Conservation (phyloP, 331 rosid species). For the Acacia concinna region DNA sequence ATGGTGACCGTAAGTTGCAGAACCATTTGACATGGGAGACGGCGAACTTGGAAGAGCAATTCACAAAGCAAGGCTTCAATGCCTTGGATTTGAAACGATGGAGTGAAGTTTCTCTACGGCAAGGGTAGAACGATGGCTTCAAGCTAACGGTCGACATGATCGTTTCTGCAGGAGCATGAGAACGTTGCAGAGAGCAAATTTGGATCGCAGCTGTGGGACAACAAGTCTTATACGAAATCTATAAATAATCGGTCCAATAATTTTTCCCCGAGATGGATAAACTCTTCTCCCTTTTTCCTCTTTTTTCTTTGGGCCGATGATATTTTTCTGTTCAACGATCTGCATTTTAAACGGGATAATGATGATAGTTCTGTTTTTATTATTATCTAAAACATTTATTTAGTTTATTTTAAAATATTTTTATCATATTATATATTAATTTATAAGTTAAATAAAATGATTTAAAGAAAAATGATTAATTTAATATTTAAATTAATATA, state of each 20-base stretch:
- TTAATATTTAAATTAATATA: too few species aligned
- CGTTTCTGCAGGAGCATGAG: constrained; percentile 25
- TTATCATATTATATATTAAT: too few species aligned
- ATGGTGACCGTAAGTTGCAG: constrained; percentile 37
- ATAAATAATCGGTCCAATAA: not conserved
- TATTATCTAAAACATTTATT: too few species aligned
- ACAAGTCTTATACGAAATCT: not conserved
- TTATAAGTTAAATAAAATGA: too few species aligned
- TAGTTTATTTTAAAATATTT: too few species aligned
- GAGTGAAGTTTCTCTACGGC: constrained; percentile 20
- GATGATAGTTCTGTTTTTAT: not conserved
- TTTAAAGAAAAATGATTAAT: too few species aligned
- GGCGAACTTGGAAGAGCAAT: constrained; percentile 32
- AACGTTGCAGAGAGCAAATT: not conserved
- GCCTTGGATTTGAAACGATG: constrained; percentile 36
- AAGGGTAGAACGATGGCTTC: constrained; percentile 46
- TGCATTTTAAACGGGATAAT: not conserved
- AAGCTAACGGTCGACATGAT: constrained; percentile 64
- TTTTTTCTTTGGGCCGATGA: not conserved
- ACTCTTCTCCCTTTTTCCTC: not conserved
- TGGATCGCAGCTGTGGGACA: constrained; percentile 1
- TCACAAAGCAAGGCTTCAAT: constrained; percentile 27
- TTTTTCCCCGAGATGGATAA: not conserved
- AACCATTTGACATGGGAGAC: constrained; percentile 36
- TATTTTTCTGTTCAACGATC: not conserved